Percentiles rank a stretch among this genome's conserved stretches.
Conservation (phyloP, 176 grass and related monocot genomes). For the Leersia perrieri region DNA sequence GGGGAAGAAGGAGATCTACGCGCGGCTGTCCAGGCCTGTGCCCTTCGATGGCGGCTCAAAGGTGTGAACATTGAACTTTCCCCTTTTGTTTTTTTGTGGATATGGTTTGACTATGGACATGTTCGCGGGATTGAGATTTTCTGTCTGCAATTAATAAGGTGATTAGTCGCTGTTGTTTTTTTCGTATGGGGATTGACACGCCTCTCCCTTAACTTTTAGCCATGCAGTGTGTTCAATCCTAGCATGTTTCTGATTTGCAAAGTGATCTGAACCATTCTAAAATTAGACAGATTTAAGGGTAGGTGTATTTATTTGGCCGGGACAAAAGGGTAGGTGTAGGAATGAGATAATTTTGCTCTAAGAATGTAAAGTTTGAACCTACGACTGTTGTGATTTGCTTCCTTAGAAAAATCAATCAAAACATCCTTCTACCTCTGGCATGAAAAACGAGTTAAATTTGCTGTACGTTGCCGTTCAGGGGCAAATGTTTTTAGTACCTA, state of each 20-base stretch:
- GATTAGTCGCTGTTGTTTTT: background rate
- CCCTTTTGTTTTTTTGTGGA: background rate
- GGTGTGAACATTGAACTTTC: conserved; percentile 38
- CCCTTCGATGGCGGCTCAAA: conserved; percentile 59
- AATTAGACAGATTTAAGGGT: too few species aligned
- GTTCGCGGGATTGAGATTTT: background rate
- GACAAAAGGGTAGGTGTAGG: too few species aligned
- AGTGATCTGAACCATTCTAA: background rate
- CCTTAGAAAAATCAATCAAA: background rate
- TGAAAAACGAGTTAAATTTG: background rate
- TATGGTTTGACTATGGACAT: background rate
- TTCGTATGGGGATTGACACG: background rate
- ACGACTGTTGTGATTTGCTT: background rate
- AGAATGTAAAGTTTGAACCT: background rate
- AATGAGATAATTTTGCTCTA: too few species aligned
- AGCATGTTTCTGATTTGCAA: background rate
- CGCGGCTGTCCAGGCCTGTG: conserved; percentile 59
- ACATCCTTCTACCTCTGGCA: background rate
- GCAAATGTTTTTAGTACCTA: background rate
- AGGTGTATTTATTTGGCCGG: too few species aligned
- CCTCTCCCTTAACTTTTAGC: background rate
- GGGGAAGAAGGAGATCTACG: conserved; percentile 83
- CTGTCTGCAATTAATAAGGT: background rate
- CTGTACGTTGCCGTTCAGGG: background rate
- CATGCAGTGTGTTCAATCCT: background rate